Evolutionary conservation across 805 yeast species (phyloP).

Genomic region (Spathaspora sp.): DNA sequence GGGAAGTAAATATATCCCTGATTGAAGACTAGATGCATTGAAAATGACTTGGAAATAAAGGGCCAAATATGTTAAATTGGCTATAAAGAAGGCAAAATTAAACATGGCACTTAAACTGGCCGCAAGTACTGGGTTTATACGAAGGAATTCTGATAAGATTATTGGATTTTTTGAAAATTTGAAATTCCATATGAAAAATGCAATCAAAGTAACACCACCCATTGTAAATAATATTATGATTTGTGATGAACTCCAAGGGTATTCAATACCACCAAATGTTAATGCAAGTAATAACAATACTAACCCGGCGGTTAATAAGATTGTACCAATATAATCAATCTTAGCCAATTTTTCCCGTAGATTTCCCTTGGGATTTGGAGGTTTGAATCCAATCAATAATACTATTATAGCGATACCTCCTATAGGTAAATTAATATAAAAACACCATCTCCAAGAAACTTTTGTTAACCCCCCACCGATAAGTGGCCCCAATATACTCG

Average conservation of each 20-base stretch:
- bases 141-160: slow-evolving; percentile 40
- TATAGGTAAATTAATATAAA: slow-evolving; percentile 64
- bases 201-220: slow-evolving; percentile 36
- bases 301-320: slow-evolving; percentile 38
- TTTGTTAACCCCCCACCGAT: slow-evolving; percentile 64
- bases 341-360: slow-evolving; percentile 32
- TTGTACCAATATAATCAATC: slow-evolving; percentile 50
- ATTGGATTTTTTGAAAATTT: slow-evolving; percentile 43
- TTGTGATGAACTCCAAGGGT: slow-evolving; percentile 54
- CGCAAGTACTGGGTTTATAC: slow-evolving; percentile 29
- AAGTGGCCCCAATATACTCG: slow-evolving; percentile 59
- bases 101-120: slow-evolving; percentile 35
- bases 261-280: slow-evolving; percentile 52
- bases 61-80: slow-evolving; percentile 27
- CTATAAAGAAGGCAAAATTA: slow-evolving; percentile 39
- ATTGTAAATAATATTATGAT: slow-evolving; percentile 47
- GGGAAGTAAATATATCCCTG: slow-evolving; percentile 36
- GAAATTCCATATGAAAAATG: slow-evolving; percentile 40
- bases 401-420: slow-evolving; percentile 49
- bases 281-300: slow-evolving; percentile 47
- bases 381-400: slow-evolving; percentile 40
- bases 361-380: slow-evolving; percentile 43
- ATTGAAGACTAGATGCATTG: slow-evolving; percentile 29
- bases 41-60: slow-evolving; percentile 38
- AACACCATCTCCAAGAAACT: slow-evolving; percentile 76